Base-by-base conservation (phyloP, 1,284 basidiomycete species). In the Apiotrichum montevideense region DNA sequence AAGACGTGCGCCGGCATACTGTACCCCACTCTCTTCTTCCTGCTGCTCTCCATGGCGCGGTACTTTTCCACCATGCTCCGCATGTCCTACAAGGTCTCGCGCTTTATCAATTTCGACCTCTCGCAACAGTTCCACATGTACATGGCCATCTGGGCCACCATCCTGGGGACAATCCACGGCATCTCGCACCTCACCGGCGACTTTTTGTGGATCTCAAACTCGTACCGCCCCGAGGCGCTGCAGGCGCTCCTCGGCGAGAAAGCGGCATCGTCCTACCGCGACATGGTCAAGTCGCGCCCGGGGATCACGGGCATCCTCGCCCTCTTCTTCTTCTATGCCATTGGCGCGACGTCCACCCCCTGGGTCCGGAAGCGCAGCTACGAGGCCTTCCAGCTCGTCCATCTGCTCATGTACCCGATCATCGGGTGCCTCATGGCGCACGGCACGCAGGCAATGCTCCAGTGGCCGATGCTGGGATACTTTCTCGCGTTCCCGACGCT, bases 401-500 rank as follows among this genome's bases (percentile, higher is more conserved):
- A 69, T 49, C 59, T 69, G 29, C 62, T 69, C 37, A 69, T 69
- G 67, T 69, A 61, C 57, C 63, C 64, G 35, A 64, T 69, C 49
- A 69, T 69, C 54, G 67, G 55, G 9, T 56, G 64, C 3, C 58
- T 66, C 32, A 57, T 59, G 57, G 65, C 63, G 8, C 67, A 69
- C 58, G 67, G 67, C 21, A 64, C 65, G 3, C 45, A 47, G 5
- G 58, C 50, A n/a, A 51, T 67, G 4, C 52, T 67, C 6, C 67
- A 69, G 52, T 62, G 54, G 51, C 65, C 67, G 5, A 69, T 69
- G 67, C 54, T 69, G 14, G 67, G 64, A 7, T 67, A 66, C 51
- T 69, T 66, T 50, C 63, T 69, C 10, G 67, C 67, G n/a, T 66
- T 69, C 55, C 67, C 67, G 11, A 63, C 67, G 3, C 57, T 67